These are phyloP conservation scores for Athelia psychrophila DNA, from an alignment of 1,284 basidiomycete species.

Conservation along the genomic window DNA sequence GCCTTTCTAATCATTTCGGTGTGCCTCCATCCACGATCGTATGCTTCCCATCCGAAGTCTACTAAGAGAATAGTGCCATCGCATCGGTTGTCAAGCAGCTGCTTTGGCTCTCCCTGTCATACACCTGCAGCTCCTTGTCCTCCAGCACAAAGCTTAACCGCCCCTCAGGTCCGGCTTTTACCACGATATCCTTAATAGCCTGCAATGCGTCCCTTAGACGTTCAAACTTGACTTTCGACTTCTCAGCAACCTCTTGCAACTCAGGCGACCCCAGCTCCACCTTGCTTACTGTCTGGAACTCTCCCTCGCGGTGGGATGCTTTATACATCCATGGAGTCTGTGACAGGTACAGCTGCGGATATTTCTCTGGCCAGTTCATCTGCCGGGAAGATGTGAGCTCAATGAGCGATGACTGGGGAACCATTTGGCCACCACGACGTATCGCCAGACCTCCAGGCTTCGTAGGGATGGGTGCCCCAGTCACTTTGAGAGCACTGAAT, in stretches of 20 bases:
- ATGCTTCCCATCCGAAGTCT: too few relatives aligned
- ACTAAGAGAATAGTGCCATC: constrained; percentile 15
- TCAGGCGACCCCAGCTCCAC: constrained; percentile 32
- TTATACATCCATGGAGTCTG: constrained; percentile 51
- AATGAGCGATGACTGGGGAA: constrained; percentile 41
- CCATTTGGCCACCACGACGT: constrained; percentile 34
- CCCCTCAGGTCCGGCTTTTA: constrained; percentile 38
- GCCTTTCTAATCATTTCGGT: too few relatives aligned
- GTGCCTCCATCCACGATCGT: too few relatives aligned
- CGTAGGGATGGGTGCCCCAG: constrained; percentile 37
- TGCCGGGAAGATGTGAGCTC: constrained; percentile 43
- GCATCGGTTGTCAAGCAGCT: constrained; percentile 39
- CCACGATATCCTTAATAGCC: constrained; percentile 37
- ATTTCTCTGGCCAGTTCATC: constrained; percentile 42
- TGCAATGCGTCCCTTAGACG: constrained; percentile 38
- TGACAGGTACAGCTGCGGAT: constrained; percentile 53
- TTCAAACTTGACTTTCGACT: constrained; percentile 32
- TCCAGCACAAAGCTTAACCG: constrained; percentile 45
- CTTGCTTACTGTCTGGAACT: constrained; percentile 41
- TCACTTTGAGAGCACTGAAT: constrained; percentile 28
- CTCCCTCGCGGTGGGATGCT: constrained; percentile 43
- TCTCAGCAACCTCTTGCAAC: constrained; percentile 25
- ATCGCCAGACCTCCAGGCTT: constrained; percentile 27
- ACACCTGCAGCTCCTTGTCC: constrained; percentile 38
- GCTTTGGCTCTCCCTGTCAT: constrained; percentile 33